Evolutionary conservation across 108 stramenopile species (phyloP).

Genomic region (Fragilariopsis cylindrus): DNA sequence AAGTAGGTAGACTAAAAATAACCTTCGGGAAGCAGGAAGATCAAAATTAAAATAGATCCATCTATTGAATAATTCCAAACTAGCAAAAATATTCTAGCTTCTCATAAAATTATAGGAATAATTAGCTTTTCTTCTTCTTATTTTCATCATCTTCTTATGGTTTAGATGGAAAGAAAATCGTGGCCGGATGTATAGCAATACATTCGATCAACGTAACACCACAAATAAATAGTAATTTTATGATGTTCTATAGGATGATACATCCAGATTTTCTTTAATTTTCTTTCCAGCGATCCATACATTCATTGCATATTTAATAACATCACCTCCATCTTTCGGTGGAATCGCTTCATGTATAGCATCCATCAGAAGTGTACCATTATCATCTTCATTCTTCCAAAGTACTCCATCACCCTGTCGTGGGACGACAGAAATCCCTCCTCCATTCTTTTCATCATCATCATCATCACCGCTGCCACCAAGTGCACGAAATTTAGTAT

Average conservation of each 20-base stretch:
- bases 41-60: too few relatives aligned
- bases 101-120: too few relatives aligned
- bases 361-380: background rate
- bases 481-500: slow-evolving; percentile 21
- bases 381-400: slow-evolving; percentile 11
- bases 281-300: slow-evolving; percentile 17
- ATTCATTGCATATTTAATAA: slow-evolving; percentile 17
- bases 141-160: too few relatives aligned
- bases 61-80: too few relatives aligned
- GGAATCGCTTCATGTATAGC: slow-evolving; percentile 4
- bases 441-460: too few relatives aligned
- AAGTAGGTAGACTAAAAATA: too few relatives aligned
- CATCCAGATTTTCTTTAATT: slow-evolving; percentile 6
- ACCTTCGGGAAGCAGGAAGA: too few relatives aligned
- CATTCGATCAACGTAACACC: too few relatives aligned
- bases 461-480: background rate
- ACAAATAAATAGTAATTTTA: background rate
- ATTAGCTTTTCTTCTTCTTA: too few relatives aligned
- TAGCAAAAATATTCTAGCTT: too few relatives aligned
- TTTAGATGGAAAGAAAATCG: too few relatives aligned
- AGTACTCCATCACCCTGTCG: slow-evolving; percentile 12
- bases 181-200: too few relatives aligned
- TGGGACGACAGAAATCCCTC: slow-evolving; percentile 3
- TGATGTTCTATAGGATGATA: slow-evolving; percentile 3
- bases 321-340: background rate